Evolutionary conservation across 2,329 filamentous ascomycete species (phyloP).

Genomic region (Pyrenophora teres): DNA sequence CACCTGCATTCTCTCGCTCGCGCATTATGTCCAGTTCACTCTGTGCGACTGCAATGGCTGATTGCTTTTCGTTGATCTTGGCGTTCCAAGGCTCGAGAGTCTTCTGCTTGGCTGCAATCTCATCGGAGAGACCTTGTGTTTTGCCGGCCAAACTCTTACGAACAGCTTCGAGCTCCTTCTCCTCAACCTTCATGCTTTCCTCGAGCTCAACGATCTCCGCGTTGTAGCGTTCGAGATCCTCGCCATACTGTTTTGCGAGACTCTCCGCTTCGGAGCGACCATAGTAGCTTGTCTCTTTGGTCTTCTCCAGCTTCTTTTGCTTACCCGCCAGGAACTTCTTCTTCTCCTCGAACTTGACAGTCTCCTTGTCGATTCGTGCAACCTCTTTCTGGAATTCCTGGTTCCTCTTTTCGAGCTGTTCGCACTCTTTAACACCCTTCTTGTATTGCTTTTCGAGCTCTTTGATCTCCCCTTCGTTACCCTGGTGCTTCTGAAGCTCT

Average conservation of each 20-base stretch:
- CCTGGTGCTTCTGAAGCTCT: constrained; percentile 90
- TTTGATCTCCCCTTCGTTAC: constrained; percentile 88
- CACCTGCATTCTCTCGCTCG: constrained; percentile 86
- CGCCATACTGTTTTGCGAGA: constrained; percentile 74
- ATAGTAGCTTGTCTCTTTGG: constrained; percentile 75
- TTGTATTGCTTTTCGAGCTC: constrained; percentile 84
- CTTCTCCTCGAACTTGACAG: constrained; percentile 97
- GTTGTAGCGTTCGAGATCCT: constrained; percentile 77
- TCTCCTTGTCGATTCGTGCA: constrained; percentile 92
- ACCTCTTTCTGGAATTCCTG: constrained; percentile 83
- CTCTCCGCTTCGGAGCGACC: constrained; percentile 75
- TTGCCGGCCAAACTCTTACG: constrained; percentile 91
- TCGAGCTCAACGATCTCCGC: constrained; percentile 79
- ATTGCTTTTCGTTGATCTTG: constrained; percentile 96
- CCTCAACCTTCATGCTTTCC: constrained; percentile 74
- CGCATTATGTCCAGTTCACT: constrained; percentile 90
- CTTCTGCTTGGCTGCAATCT: constrained; percentile 91
- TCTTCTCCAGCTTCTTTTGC: constrained; percentile 92
- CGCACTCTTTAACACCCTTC: constrained; percentile 80
- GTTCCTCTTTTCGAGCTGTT: constrained; percentile 78
- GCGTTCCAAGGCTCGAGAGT: constrained; percentile 94
- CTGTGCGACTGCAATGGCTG: constrained; percentile 89
- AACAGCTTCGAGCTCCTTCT: constrained; percentile 80
- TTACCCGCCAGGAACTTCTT: constrained; percentile 90
- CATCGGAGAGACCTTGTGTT: constrained; percentile 89